phyloP scores from a whole-genome alignment of 352 stramenopile genomes.

The Albugo laibachii region DNA sequence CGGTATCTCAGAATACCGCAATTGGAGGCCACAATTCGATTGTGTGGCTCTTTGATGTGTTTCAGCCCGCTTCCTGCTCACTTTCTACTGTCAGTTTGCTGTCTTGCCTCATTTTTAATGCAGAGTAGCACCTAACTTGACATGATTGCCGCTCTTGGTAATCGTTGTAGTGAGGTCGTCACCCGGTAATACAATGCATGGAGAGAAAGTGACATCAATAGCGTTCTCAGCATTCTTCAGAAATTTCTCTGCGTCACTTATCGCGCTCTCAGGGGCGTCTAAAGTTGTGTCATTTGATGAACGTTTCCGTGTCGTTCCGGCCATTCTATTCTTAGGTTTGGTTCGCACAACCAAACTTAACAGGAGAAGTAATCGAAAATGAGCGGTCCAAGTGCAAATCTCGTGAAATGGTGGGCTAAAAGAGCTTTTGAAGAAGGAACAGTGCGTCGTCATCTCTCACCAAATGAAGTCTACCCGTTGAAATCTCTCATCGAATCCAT shows the following conservation, averaged over 20 bases:
- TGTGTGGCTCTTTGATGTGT: constrained; percentile 16
- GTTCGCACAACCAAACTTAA: too few relatives aligned
- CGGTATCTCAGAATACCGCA: constrained; percentile 70
- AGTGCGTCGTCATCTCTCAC: constrained; percentile 46
- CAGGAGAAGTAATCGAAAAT: too few relatives aligned
- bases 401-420: constrained; percentile 54
- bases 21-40: constrained; percentile 58
- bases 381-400: background rate
- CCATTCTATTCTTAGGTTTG: too few relatives aligned
- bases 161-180: constrained; percentile 64
- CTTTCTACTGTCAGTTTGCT: background rate
- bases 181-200: constrained; percentile 42
- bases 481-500: constrained; percentile 47
- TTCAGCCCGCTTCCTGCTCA: constrained; percentile 30
- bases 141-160: constrained; percentile 40
- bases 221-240: constrained; percentile 50
- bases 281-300: too few relatives aligned
- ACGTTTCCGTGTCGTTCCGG: too few relatives aligned
- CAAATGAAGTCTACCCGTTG: constrained; percentile 42
- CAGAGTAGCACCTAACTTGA: constrained; percentile 30
- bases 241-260: constrained; percentile 38
- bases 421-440: constrained; percentile 34
- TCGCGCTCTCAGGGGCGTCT: constrained; percentile 5
- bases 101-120: too few relatives aligned
- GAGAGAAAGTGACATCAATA: constrained; percentile 63